These are phyloP conservation scores for Salvia hispanica DNA, from an alignment of 257 asterid species.

Conservation along the genomic window DNA sequence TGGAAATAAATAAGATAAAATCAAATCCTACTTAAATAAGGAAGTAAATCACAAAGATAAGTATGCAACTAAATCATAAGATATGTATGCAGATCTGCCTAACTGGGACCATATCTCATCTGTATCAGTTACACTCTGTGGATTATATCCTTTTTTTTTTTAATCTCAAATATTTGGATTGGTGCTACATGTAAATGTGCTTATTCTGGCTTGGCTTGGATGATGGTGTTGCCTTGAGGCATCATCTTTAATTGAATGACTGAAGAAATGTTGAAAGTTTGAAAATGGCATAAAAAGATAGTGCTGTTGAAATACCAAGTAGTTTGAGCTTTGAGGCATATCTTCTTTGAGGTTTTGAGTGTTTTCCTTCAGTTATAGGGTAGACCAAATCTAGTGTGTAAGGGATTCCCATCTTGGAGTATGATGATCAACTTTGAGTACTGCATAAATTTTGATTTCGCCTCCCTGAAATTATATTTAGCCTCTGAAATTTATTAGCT, in stretches of 20 bases:
- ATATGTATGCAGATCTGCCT: too few species aligned
- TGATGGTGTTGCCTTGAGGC: not conserved
- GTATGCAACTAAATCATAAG: too few species aligned
- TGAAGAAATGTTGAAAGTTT: not conserved
- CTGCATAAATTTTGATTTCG: not conserved
- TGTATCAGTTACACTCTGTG: not conserved
- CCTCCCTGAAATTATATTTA: not conserved
- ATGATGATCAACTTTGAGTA: not conserved
- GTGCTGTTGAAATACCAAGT: not conserved
- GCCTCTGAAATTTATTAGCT: conserved; percentile 12
- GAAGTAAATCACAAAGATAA: too few species aligned
- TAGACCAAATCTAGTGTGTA: not conserved
- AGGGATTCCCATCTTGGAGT: not conserved
- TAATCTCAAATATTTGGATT: not conserved
- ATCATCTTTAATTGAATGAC: not conserved
- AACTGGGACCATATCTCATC: too few species aligned
- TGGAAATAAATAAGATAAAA: too few species aligned
- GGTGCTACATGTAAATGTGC: conserved; percentile 2
- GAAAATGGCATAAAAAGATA: not conserved
- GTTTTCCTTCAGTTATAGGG: not conserved
- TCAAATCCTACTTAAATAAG: too few species aligned
- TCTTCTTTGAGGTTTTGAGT: conserved; percentile 6
- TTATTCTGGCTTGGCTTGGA: not conserved
- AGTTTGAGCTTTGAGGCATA: not conserved
- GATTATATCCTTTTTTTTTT: conserved; percentile 10